Conservation (phyloP, 306 rosid genomes). For the Fagus sylvatica region DNA sequence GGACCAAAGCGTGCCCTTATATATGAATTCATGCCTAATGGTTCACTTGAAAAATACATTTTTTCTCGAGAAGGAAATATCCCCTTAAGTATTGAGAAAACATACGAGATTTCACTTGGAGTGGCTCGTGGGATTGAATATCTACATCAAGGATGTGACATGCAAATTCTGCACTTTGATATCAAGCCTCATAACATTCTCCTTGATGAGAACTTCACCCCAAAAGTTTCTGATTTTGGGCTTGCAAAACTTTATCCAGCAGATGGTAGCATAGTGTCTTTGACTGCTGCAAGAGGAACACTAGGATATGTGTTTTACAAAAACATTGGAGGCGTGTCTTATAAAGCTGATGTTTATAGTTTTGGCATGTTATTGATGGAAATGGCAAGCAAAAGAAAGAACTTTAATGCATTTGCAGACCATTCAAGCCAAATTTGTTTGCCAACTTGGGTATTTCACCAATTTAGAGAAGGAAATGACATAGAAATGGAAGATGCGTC, state of each 20-base stretch:
- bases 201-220: background rate
- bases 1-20: conserved; percentile 19
- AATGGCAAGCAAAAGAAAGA: conserved; percentile 18
- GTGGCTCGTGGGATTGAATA: conserved; percentile 27
- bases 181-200: conserved; percentile 23
- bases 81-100: too few species aligned
- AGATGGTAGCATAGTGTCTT: background rate
- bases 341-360: conserved; percentile 19
- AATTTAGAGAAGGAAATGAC: background rate
- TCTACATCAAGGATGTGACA: conserved; percentile 26
- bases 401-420: conserved; percentile 20
- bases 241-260: too few species aligned
- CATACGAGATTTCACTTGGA: conserved; percentile 1
- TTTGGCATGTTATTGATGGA: conserved; percentile 23
- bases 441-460: too few species aligned
- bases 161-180: conserved; percentile 30
- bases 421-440: too few species aligned
- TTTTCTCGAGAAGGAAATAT: background rate
- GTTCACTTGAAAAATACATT: conserved; percentile 30
- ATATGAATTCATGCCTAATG: conserved; percentile 28
- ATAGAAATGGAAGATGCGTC: conserved; percentile 10
- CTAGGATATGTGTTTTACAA: conserved; percentile 13
- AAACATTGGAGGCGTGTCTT: conserved; percentile 13
- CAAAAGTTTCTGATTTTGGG: too few species aligned
- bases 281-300: conserved; percentile 23